Conservation (phyloP, 2,329 filamentous ascomycete genomes). For the Botrytis deweyae region DNA sequence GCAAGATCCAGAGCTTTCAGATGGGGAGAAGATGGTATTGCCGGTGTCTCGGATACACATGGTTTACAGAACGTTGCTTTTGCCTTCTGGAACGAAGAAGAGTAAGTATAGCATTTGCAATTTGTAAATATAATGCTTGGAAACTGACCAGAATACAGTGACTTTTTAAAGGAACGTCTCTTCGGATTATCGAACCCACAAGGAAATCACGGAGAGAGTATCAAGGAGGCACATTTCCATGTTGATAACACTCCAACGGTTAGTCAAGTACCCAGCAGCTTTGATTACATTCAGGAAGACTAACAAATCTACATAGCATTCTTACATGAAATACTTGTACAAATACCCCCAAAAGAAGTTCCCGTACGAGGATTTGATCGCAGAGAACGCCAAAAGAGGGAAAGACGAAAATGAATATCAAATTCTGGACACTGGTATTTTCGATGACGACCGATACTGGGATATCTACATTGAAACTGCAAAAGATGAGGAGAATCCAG, state of each 20-base stretch:
- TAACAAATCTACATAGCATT: conserved; percentile 60
- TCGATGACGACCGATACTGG: conserved; percentile 90
- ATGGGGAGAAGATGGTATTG: conserved; percentile 97
- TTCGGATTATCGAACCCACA: conserved; percentile 96
- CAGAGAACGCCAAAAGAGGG: conserved; percentile 76
- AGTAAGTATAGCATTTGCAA: conserved; percentile 55
- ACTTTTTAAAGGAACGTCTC: conserved; percentile 90
- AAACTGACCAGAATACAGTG: conserved; percentile 53
- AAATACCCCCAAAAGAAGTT: conserved; percentile 93
- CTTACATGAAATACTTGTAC: conserved; percentile 99
- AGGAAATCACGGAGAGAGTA: conserved; percentile 93
- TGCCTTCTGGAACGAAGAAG: conserved; percentile 96
- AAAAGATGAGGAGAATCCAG: conserved; percentile 87
- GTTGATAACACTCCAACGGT: conserved; percentile 80
- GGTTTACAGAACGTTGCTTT: conserved; percentile 91
- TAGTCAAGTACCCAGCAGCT: conserved; percentile 17
- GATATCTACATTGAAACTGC: conserved; percentile 96
- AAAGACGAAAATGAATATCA: conserved; percentile 87
- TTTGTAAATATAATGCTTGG: conserved; percentile 37
- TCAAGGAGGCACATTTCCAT: conserved; percentile 97
- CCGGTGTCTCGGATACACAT: conserved; percentile 90
- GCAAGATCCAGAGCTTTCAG: conserved; percentile 84
- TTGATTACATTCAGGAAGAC: background rate
- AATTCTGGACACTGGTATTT: conserved; percentile 82
- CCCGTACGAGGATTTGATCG: conserved; percentile 83